A percentile compares a stretch with the other conserved stretches of the same genome.
These are phyloP conservation scores for Lichtheimia hyalospora DNA, from an alignment of 371 early-diverging fungal genomes.

Conservation along the genomic window DNA sequence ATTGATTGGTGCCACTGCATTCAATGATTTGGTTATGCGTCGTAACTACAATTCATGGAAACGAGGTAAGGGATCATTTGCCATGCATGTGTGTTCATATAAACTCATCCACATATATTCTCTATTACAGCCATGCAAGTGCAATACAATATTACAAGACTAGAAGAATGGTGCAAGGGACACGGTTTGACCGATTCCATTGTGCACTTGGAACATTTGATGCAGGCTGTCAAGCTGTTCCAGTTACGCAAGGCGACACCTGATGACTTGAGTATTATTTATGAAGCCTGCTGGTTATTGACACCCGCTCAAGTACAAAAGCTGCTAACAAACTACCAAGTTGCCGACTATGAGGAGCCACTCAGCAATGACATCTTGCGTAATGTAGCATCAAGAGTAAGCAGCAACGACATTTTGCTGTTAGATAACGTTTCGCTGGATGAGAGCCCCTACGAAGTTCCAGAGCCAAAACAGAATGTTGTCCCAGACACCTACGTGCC, in stretches of 20 bases:
- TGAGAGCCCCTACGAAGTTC: slow-evolving; percentile 66
- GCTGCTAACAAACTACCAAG: slow-evolving; percentile 79
- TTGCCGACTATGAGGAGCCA: slow-evolving; percentile 82
- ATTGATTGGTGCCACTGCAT: slow-evolving; percentile 88
- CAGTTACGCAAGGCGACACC: slow-evolving; percentile 91
- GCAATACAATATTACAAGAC: slow-evolving; percentile 93
- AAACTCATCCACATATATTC: neutral
- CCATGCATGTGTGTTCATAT: neutral
- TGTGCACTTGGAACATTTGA: slow-evolving; percentile 86
- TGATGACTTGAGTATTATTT: slow-evolving; percentile 92
- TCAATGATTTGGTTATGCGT: slow-evolving; percentile 94
- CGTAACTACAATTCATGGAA: slow-evolving; percentile 89
- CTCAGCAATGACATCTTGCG: slow-evolving; percentile 89
- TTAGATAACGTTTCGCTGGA: slow-evolving; percentile 82
- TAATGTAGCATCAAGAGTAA: slow-evolving; percentile 85
- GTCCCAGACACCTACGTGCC: slow-evolving; percentile 61
- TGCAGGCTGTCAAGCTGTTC: slow-evolving; percentile 93
- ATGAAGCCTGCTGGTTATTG: slow-evolving; percentile 93
- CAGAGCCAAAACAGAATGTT: slow-evolving; percentile 53
- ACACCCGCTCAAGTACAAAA: slow-evolving; percentile 95
- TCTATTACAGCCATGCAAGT: slow-evolving; percentile 79
- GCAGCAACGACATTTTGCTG: slow-evolving; percentile 80
- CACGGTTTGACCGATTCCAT: slow-evolving; percentile 89
- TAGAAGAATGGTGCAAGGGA: slow-evolving; percentile 97
- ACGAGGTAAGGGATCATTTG: slow-evolving; percentile 49